These are phyloP conservation scores for Penicillium thymicola DNA, from an alignment of 2,329 filamentous ascomycete species.

Conservation along the genomic window DNA sequence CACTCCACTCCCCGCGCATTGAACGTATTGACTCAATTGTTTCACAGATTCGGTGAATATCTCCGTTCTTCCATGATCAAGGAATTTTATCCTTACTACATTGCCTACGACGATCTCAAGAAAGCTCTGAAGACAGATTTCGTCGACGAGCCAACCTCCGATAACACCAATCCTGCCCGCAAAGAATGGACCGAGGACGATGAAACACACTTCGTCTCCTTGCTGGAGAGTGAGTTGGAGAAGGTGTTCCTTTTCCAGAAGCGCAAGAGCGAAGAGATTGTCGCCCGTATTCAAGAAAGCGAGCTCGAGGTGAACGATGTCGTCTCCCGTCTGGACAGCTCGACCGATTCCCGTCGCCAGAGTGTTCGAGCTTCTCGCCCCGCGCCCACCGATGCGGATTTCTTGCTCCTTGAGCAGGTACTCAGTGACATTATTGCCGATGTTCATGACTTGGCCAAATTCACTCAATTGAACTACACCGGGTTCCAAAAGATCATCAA, in stretches of 20 bases:
- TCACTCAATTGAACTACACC: constrained; percentile 96
- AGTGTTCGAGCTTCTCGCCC: constrained; percentile 23
- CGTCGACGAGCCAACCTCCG: constrained; percentile 49
- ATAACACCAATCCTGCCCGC: constrained; percentile 49
- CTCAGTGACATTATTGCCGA: constrained; percentile 97
- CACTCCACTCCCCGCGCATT: constrained; percentile 1
- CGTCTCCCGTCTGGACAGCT: constrained; percentile 65
- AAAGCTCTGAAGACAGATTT: constrained; percentile 73
- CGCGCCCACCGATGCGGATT: constrained; percentile 79
- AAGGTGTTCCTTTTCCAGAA: constrained; percentile 98
- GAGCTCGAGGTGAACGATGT: constrained; percentile 90
- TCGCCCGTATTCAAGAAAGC: constrained; percentile 79
- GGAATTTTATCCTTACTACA: constrained; percentile 98
- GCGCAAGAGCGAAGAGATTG: constrained; percentile 94
- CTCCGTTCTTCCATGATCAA: constrained; percentile 92
- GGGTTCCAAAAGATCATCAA: constrained; percentile 99
- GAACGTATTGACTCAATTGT: constrained; percentile 12
- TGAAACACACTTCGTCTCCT: constrained; percentile 80
- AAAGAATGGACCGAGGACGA: constrained; percentile 86
- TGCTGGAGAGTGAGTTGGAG: constrained; percentile 88
- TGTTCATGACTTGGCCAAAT: constrained; percentile 96
- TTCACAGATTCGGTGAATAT: constrained; percentile 82
- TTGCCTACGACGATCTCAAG: constrained; percentile 94
- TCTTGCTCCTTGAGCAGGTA: constrained; percentile 88
- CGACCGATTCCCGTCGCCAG: constrained; percentile 43